phyloP scores from a whole-genome alignment of 179 eudicot species.

The Gypsophila paniculata region DNA sequence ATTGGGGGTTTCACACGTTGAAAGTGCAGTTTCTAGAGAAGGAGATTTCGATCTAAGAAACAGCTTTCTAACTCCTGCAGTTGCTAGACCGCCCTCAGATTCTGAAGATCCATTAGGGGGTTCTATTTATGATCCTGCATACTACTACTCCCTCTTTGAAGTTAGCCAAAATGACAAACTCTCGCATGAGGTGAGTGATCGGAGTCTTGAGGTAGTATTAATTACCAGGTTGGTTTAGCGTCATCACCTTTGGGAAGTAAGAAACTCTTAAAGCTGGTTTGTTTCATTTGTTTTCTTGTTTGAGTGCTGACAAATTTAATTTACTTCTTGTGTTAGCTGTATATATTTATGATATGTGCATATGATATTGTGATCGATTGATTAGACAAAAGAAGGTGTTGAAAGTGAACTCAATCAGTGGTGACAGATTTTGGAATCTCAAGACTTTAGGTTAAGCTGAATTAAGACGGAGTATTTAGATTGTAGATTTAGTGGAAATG shows the following conservation, averaged over 20 bases:
- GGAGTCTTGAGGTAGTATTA: not conserved
- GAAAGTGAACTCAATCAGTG: no score
- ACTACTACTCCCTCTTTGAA: slow-evolving; percentile 85
- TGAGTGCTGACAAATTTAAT: not conserved
- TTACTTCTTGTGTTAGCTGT: not conserved
- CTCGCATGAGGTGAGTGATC: slow-evolving; percentile 47
- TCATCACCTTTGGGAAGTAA: slow-evolving; percentile 7
- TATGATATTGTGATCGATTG: no score
- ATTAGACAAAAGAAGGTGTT: no score
- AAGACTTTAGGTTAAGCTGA: no score
- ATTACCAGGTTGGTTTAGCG: not conserved
- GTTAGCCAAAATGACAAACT: slow-evolving; percentile 41
- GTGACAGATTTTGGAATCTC: no score
- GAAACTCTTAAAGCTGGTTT: not conserved
- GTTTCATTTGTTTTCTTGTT: not conserved
- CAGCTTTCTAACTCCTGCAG: slow-evolving; percentile 73
- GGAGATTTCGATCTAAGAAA: slow-evolving; percentile 76
- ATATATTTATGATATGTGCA: no score
- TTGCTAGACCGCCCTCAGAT: slow-evolving; percentile 47
- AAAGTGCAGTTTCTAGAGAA: slow-evolving; percentile 59
- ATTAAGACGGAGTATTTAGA: no score
- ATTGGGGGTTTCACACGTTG: slow-evolving; percentile 67
- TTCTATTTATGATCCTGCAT: slow-evolving; percentile 85
- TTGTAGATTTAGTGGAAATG: no score
- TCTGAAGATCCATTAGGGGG: slow-evolving; percentile 74